A percentile compares a stretch with the other conserved stretches of the same genome.
These are phyloP conservation scores for Posidonia australis DNA, from an alignment of 106 monocot genomes.

Conservation along the genomic window DNA sequence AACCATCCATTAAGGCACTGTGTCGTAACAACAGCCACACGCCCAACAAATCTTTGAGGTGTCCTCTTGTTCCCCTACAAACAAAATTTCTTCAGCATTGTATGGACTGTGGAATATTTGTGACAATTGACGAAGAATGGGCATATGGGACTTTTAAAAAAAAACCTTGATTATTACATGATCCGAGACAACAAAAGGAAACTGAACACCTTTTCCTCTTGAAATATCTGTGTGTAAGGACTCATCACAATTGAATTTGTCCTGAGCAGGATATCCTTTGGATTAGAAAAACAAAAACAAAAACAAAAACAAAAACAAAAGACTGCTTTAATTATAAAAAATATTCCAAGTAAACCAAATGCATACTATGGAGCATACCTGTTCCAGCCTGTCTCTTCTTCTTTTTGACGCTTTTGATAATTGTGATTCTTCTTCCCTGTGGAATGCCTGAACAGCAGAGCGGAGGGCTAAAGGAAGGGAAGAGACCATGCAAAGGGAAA, in stretches of 20 bases:
- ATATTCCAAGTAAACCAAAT: background rate
- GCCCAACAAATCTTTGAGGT: constrained; percentile 75
- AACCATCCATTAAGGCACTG: constrained; percentile 96
- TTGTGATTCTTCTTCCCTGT: constrained; percentile 59
- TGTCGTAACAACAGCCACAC: constrained; percentile 72
- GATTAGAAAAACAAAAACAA: background rate
- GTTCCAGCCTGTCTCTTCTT: constrained; percentile 65
- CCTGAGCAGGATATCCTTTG: constrained; percentile 26
- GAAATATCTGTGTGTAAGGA: constrained; percentile 28
- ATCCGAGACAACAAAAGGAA: constrained; percentile 84
- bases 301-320: background rate
- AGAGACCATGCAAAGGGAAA: background rate
- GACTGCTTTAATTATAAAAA: background rate
- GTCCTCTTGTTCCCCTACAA: constrained; percentile 91
- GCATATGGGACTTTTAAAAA: background rate
- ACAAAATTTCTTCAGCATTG: constrained; percentile 1
- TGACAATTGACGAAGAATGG: background rate
- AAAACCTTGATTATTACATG: constrained; percentile 81
- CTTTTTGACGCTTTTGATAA: constrained; percentile 36
- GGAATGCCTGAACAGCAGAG: constrained; percentile 78
- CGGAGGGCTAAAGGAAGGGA: constrained; percentile 49
- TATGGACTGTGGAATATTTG: background rate
- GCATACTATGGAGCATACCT: constrained; percentile 19
- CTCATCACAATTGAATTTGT: constrained; percentile 43
- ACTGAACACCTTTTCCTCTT: constrained; percentile 69